Evolutionary conservation across 345 rosid genomes (phyloP).

Genomic region (Euphorbia pulcherrima): DNA sequence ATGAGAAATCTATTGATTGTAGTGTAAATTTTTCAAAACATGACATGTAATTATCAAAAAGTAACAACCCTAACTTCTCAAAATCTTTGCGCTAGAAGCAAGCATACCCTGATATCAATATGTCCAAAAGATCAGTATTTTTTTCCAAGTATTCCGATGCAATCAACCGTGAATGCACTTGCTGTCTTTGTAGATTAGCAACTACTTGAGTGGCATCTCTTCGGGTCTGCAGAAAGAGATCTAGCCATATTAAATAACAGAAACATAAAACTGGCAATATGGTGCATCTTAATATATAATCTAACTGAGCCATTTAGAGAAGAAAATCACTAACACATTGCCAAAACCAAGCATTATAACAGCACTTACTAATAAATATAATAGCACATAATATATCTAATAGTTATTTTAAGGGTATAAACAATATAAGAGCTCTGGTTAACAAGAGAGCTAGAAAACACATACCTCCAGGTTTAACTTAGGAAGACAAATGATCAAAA

Average conservation of each 20-base stretch:
- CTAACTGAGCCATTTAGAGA: background rate
- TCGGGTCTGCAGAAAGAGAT: slow-evolving; percentile 55
- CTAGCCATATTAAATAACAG: slow-evolving; percentile 12
- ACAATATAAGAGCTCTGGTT: background rate
- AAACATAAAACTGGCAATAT: background rate
- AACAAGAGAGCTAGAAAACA: background rate
- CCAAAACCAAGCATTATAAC: background rate
- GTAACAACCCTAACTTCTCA: background rate
- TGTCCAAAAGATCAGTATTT: slow-evolving; percentile 80
- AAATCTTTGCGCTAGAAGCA: slow-evolving; percentile 8
- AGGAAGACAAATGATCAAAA: slow-evolving; percentile 71
- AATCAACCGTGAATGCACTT: slow-evolving; percentile 81
- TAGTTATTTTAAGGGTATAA: background rate
- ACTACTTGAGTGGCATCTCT: slow-evolving; percentile 98
- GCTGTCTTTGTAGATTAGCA: slow-evolving; percentile 95
- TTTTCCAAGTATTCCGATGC: slow-evolving; percentile 90
- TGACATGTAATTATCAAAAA: slow-evolving; percentile 5
- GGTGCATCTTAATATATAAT: slow-evolving; percentile 6
- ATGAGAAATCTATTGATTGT: background rate
- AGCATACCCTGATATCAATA: slow-evolving; percentile 65
- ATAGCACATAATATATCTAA: background rate
- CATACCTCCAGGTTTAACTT: slow-evolving; percentile 84
- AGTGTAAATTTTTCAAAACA: background rate
- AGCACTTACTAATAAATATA: background rate
- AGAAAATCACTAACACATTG: background rate